phyloP scores from a whole-genome alignment of 495 filamentous ascomycete genomes.

The Friedmanniomyces simplex region DNA sequence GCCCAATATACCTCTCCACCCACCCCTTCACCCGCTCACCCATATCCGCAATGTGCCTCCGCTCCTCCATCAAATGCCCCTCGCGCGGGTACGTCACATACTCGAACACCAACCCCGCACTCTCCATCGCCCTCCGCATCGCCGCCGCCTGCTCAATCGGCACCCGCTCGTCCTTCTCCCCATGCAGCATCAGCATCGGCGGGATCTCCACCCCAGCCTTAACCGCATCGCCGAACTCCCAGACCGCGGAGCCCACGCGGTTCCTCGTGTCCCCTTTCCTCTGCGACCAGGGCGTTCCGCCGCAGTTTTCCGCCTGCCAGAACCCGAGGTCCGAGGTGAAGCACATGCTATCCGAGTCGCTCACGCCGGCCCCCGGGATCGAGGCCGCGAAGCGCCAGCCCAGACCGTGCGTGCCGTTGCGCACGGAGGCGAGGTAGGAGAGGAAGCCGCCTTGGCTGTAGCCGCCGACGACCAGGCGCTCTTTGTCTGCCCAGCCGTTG shows the following conservation, averaged over 20 bases:
- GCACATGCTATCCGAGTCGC: slow-evolving; percentile 7
- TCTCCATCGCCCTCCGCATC: slow-evolving; percentile 12
- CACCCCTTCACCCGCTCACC: slow-evolving; percentile 5
- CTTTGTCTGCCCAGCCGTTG: slow-evolving; percentile 22
- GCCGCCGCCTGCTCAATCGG: slow-evolving; percentile 11
- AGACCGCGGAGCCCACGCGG: slow-evolving; percentile 5
- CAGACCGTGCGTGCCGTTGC: slow-evolving; percentile 11
- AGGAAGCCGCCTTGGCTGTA: slow-evolving; percentile 31
- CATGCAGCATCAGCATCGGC: slow-evolving; percentile 17
- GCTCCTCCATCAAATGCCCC: slow-evolving; percentile 8
- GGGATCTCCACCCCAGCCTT: slow-evolving; percentile 2
- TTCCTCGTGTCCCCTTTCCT: background rate
- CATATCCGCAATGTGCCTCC: slow-evolving; percentile 11
- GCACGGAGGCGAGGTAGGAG: slow-evolving; percentile 5
- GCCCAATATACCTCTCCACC: slow-evolving; percentile 2
- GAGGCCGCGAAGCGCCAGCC: slow-evolving; percentile 14
- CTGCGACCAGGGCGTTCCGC: slow-evolving; percentile 1
- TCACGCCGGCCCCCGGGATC: slow-evolving; percentile 11
- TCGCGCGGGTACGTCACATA: slow-evolving; percentile 16
- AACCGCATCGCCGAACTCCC: slow-evolving; percentile 9
- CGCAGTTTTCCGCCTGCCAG: background rate
- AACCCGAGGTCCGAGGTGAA: slow-evolving; percentile 11
- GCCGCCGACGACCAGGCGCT: slow-evolving; percentile 25
- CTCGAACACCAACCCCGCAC: slow-evolving; percentile 1
- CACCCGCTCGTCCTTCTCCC: slow-evolving; percentile 10